A percentile compares a stretch with the other conserved stretches of the same genome.
These are phyloP conservation scores for Mallotus japonicus DNA, from an alignment of 441 rosid species.

Conservation along the genomic window DNA sequence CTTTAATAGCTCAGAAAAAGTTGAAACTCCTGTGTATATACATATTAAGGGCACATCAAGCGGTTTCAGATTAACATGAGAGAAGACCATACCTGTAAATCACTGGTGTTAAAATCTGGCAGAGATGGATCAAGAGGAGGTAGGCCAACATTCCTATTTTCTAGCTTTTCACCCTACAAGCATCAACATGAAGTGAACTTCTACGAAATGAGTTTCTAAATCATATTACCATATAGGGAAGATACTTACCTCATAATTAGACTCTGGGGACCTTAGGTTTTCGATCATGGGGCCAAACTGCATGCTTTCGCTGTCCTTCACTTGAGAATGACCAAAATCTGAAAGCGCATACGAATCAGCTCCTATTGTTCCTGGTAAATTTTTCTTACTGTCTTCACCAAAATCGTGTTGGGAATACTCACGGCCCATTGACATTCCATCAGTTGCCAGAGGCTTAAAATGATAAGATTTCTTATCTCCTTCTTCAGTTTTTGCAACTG, in stretches of 20 bases:
- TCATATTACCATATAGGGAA: constrained; percentile 17
- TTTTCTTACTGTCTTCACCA: constrained; percentile 35
- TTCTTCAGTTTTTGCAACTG: constrained; percentile 30
- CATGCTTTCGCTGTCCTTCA: constrained; percentile 51
- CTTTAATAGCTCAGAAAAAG: neutral
- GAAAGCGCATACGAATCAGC: constrained; percentile 27
- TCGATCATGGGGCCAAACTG: constrained; percentile 61
- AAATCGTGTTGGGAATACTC: constrained; percentile 40
- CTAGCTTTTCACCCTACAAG: constrained; percentile 56
- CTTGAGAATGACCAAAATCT: constrained; percentile 38
- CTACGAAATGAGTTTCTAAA: constrained; percentile 13
- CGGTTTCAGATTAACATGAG: neutral
- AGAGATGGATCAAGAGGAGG: constrained; percentile 54
- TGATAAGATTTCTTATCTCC: constrained; percentile 35
- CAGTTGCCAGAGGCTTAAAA: constrained; percentile 34
- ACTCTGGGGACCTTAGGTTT: constrained; percentile 46
- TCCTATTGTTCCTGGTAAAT: constrained; percentile 25
- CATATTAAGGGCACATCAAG: neutral
- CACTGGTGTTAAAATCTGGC: constrained; percentile 52
- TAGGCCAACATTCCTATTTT: constrained; percentile 42
- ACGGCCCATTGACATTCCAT: constrained; percentile 34
- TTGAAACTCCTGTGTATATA: neutral
- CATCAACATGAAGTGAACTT: constrained; percentile 27
- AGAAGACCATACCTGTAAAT: constrained; percentile 61
- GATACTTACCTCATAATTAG: constrained; percentile 80